Percentiles rank a stretch among this genome's conserved stretches.
Evolutionary conservation across 2,329 filamentous ascomycete genomes (phyloP).

Genomic region (Penicillium sp.): DNA sequence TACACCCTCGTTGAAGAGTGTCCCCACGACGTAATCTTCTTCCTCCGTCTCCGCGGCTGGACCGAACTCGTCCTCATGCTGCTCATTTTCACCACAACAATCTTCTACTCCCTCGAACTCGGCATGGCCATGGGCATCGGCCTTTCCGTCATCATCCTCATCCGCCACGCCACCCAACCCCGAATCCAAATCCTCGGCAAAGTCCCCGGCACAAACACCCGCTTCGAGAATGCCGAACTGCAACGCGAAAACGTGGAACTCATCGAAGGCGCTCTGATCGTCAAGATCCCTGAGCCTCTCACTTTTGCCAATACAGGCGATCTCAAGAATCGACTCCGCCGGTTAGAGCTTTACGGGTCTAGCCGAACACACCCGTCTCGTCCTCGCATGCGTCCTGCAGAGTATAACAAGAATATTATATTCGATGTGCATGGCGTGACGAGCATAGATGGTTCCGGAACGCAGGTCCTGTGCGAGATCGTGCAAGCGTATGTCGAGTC

Average conservation of each 20-base stretch:
- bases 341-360: slow-evolving; percentile 90
- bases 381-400: slow-evolving; percentile 73
- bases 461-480: slow-evolving; percentile 89
- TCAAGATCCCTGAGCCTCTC: slow-evolving; percentile 95
- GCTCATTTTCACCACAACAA: slow-evolving; percentile 86
- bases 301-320: slow-evolving; percentile 97
- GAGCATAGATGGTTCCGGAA: slow-evolving; percentile 87
- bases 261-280: slow-evolving; percentile 87
- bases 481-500: slow-evolving; percentile 76
- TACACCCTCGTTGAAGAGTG: slow-evolving; percentile 95
- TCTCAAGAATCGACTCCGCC: slow-evolving; percentile 77
- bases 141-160: slow-evolving; percentile 83
- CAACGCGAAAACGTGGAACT: slow-evolving; percentile 78
- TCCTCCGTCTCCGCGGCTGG: slow-evolving; percentile 81
- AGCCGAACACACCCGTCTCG: slow-evolving; percentile 81
- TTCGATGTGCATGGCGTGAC: slow-evolving; percentile 99
- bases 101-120: slow-evolving; percentile 91
- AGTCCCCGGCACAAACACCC: slow-evolving; percentile 73
- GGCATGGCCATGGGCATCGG: slow-evolving; percentile 95
- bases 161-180: slow-evolving; percentile 86
- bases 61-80: slow-evolving; percentile 84
- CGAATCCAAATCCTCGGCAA: slow-evolving; percentile 95
- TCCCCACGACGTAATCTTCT: slow-evolving; percentile 89
- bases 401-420: slow-evolving; percentile 87
- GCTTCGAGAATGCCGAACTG: slow-evolving; percentile 82